Base-by-base conservation (phyloP, 2,329 filamentous ascomycete species). In the Xylogone sp. region DNA sequence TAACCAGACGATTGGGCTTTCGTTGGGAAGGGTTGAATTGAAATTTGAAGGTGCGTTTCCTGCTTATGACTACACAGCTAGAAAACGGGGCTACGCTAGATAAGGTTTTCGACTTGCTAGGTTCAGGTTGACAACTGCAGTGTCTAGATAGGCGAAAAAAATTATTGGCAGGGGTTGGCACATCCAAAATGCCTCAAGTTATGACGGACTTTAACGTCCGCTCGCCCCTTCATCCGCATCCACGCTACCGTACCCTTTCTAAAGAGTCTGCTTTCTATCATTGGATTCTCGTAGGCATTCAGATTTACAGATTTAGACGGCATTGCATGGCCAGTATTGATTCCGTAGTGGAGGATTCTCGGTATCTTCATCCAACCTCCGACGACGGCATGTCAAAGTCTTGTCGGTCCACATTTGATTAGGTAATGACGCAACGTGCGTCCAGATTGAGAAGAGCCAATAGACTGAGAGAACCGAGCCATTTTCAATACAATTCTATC, bases 21-120 rank as follows among this genome's bases (percentile, higher is more conserved):
- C n/a, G n/a, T n/a, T n/a, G 31, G 20, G 21, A 29, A 20, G n/a
- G 49, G 49, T 43, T 43, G 49, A 47, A 22, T 20, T 18, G 8
- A 39, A 16, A 39, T 7, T 39, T 39, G 34, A 39, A 16, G 20
- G 16, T 16, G 22, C 16, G 13, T 5, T 43, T 45, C 43, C 19
- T 29, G n/a, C 34, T 46, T 46, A 16, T 39, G 34, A 39, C 34
- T 39, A 18, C 34, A 39, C 34, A 39, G 34, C 34, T 39, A 39
- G 12, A 39, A n/a, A 39, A 39, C 34, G 34, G n/a, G n/a, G 34
- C 12, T n/a, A 39, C 34, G 34, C 34, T 39, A 39, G 34, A 39
- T 39, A 39, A 39, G 34, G 34, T 39, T 39, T 39, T 39, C n/a
- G 34, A 39, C n/a, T 5, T 39, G 34, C 34, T 39, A 5, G n/a